phyloP scores from a whole-genome alignment of 345 rosid species.

The Psidium friedrichsthalianum region DNA sequence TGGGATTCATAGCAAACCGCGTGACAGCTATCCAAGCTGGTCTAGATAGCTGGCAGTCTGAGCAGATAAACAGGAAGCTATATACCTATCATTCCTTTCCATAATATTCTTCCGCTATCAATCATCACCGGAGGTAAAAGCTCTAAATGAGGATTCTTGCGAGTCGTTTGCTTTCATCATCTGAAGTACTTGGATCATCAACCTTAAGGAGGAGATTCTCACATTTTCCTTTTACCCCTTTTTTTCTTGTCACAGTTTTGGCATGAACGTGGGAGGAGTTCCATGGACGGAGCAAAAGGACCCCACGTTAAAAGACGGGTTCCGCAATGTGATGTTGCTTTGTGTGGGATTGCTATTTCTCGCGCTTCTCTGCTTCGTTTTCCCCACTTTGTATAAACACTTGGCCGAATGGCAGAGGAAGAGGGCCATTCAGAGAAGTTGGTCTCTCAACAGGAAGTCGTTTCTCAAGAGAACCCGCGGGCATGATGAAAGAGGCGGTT shows the following conservation, averaged over 20 bases:
- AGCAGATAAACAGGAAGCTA: conserved; percentile 86
- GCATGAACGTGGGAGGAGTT: conserved; percentile 99
- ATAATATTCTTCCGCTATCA: conserved; percentile 84
- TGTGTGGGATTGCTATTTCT: conserved; percentile 47
- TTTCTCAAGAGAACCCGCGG: conserved; percentile 36
- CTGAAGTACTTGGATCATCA: background rate
- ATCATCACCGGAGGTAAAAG: conserved; percentile 86
- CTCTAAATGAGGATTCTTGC: background rate
- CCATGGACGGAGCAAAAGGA: conserved; percentile 86
- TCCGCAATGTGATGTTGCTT: conserved; percentile 75
- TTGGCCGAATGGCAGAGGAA: conserved; percentile 42
- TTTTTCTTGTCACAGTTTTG: conserved; percentile 40
- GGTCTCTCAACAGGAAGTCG: conserved; percentile 69
- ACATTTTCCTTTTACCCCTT: background rate
- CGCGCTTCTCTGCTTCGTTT: conserved; percentile 58
- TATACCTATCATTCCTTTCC: conserved; percentile 92
- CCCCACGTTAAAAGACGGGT: conserved; percentile 56
- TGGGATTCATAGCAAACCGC: conserved; percentile 89
- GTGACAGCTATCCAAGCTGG: conserved; percentile 89
- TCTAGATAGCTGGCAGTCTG: conserved; percentile 90
- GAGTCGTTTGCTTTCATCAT: background rate
- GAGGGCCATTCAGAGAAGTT: conserved; percentile 42
- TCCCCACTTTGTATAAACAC: conserved; percentile 41
- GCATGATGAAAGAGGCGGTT: conserved; percentile 49
- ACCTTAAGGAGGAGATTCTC: background rate